Evolutionary conservation across 2,329 filamentous ascomycete species (phyloP).

Genomic region (Incumbomyces lentus): DNA sequence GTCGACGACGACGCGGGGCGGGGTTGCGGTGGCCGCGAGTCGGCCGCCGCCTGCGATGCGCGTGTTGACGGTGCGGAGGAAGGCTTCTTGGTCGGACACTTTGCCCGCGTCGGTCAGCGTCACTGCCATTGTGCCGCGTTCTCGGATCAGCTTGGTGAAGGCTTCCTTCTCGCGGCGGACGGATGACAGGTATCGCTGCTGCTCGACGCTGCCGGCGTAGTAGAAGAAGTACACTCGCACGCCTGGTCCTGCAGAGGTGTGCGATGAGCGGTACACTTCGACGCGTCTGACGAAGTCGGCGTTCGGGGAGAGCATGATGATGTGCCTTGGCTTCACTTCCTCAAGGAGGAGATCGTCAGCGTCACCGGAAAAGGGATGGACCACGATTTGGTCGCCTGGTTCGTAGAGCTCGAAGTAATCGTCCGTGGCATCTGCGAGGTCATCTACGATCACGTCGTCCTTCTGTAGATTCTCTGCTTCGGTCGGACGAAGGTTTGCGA

Average conservation of each 20-base stretch:
- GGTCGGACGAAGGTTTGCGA: conserved; percentile 73
- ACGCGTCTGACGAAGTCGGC: conserved; percentile 87
- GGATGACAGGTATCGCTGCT: conserved; percentile 80
- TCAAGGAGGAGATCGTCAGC: conserved; percentile 95
- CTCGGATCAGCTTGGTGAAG: conserved; percentile 88
- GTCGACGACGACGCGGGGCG: conserved; percentile 85
- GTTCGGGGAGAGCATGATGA: conserved; percentile 98
- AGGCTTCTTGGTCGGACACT: conserved; percentile 79
- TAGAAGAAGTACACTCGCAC: conserved; percentile 95
- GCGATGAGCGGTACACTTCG: conserved; percentile 91
- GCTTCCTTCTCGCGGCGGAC: conserved; percentile 94
- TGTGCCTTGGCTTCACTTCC: conserved; percentile 83
- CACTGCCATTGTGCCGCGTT: conserved; percentile 84
- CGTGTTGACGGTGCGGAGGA: conserved; percentile 91
- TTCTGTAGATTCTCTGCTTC: conserved; percentile 67
- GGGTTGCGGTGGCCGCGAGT: conserved; percentile 70
- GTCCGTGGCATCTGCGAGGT: conserved; percentile 63
- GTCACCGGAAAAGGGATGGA: conserved; percentile 91
- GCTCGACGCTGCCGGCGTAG: conserved; percentile 88
- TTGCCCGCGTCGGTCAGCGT: conserved; percentile 64
- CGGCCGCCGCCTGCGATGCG: conserved; percentile 88
- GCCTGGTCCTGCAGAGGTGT: conserved; percentile 55
- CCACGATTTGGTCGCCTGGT: conserved; percentile 75
- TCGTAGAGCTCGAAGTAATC: conserved; percentile 86
- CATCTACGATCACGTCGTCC: conserved; percentile 64